phyloP scores from a whole-genome alignment of 179 eudicot species.

The Spergularia azorica region DNA sequence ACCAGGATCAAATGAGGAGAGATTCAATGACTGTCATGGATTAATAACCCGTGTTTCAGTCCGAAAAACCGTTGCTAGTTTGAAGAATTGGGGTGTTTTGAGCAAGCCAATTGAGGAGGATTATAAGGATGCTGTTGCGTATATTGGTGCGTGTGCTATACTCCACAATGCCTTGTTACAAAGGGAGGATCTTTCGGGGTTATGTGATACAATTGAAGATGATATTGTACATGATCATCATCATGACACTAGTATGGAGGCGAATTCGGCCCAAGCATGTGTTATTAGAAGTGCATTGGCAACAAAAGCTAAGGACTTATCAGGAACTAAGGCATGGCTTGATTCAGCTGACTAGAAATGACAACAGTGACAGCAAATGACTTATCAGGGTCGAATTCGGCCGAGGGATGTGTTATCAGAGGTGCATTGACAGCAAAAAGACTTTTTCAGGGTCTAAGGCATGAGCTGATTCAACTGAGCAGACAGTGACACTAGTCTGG shows the following conservation, averaged over 20 bases:
- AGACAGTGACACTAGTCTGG: slow-evolving; percentile 8
- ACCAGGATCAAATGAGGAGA: slow-evolving; percentile 45
- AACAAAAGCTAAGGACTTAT: slow-evolving; percentile 34
- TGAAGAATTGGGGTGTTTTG: slow-evolving; percentile 85
- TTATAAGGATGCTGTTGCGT: slow-evolving; percentile 63
- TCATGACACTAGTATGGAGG: slow-evolving; percentile 27
- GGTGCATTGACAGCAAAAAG: slow-evolving; percentile 55
- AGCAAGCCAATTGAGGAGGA: slow-evolving; percentile 59
- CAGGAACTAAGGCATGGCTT: neutral
- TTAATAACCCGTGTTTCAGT: slow-evolving; percentile 39
- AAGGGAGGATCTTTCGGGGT: slow-evolving; percentile 75
- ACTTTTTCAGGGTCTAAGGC: too few species aligned
- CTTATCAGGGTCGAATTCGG: slow-evolving; percentile 21
- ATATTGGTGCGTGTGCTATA: slow-evolving; percentile 84
- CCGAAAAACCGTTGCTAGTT: slow-evolving; percentile 53
- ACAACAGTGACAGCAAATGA: slow-evolving; percentile 9
- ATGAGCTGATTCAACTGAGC: slow-evolving; percentile 1
- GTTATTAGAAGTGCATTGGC: slow-evolving; percentile 57
- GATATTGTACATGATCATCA: slow-evolving; percentile 21
- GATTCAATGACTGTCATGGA: slow-evolving; percentile 37
- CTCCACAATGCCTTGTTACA: slow-evolving; percentile 78
- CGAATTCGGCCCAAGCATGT: slow-evolving; percentile 26
- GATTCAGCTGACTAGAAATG: slow-evolving; percentile 2
- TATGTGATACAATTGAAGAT: slow-evolving; percentile 38
- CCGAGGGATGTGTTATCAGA: slow-evolving; percentile 37